These are phyloP conservation scores for Arabidopsis hybrid DNA, from an alignment of 441 rosid species.

Conservation along the genomic window DNA sequence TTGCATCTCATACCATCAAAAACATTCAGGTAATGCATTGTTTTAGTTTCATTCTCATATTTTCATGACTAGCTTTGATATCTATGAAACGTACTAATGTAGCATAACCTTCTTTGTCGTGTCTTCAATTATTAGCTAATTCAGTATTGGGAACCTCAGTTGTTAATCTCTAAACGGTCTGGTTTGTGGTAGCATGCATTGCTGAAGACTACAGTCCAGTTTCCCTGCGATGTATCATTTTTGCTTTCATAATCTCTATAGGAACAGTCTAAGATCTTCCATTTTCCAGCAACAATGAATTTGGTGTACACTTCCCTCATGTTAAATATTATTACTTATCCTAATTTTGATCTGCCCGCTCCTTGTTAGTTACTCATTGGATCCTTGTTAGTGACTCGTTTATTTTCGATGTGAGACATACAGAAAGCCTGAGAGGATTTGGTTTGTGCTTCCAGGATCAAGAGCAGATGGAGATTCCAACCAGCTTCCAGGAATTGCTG, in stretches of 20 bases:
- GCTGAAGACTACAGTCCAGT: conserved; percentile 7
- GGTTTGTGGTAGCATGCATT: conserved; percentile 22
- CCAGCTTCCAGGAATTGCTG: conserved; percentile 93
- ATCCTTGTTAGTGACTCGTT: not conserved
- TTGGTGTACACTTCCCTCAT: conserved; percentile 3
- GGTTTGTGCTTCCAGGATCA: conserved; percentile 70
- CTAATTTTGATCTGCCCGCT: not conserved
- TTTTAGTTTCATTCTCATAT: not conserved
- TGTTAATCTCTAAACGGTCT: conserved; percentile 11
- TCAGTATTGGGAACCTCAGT: conserved; percentile 26
- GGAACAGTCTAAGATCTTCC: conserved; percentile 6
- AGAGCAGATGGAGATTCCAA: conserved; percentile 89
- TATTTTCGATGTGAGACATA: not conserved
- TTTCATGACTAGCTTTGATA: conserved; percentile 3
- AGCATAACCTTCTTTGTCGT: not conserved
- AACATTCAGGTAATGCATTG: conserved; percentile 76
- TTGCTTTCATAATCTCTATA: conserved; percentile 10
- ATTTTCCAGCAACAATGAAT: conserved; percentile 26
- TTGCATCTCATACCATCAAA: conserved; percentile 77
- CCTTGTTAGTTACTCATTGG: conserved; percentile 16
- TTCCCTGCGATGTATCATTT: conserved; percentile 2
- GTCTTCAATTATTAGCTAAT: conserved; percentile 14
- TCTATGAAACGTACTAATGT: not conserved
- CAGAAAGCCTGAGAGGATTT: conserved; percentile 30
- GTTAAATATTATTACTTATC: conserved; percentile 6